These are phyloP conservation scores for Ailanthus altissimus DNA, from an alignment of 345 rosid genomes.

Conservation along the genomic window DNA sequence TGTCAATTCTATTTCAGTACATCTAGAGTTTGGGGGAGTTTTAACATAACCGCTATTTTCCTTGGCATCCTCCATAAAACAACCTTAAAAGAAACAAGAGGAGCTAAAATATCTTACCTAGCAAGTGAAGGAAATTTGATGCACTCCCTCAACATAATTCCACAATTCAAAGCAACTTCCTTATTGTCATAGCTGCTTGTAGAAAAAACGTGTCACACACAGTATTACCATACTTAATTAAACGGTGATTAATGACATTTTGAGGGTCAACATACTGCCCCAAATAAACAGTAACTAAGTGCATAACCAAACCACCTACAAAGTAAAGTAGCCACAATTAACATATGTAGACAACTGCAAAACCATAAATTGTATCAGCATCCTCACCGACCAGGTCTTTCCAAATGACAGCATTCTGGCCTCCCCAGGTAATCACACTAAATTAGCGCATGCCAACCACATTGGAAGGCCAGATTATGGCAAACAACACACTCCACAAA, in stretches of 20 bases:
- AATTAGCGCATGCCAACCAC: background rate
- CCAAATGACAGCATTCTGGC: slow-evolving; percentile 3
- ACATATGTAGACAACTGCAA: slow-evolving; percentile 5
- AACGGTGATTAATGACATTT: background rate
- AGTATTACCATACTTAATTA: slow-evolving; percentile 1
- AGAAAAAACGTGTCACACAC: slow-evolving; percentile 15
- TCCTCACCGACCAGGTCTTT: background rate
- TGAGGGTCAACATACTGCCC: background rate
- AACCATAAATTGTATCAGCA: background rate
- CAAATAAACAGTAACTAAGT: background rate
- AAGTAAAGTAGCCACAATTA: background rate
- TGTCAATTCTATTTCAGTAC: background rate
- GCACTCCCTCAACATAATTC: slow-evolving; percentile 96
- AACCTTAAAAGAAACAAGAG: slow-evolving; percentile 25
- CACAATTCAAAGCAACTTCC: slow-evolving; percentile 88
- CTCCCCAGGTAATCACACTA: background rate
- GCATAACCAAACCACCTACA: background rate
- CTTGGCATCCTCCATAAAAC: slow-evolving; percentile 4
- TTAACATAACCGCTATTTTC: background rate
- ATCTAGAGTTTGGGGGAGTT: background rate
- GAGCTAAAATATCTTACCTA: slow-evolving; percentile 59
- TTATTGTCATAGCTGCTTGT: slow-evolving; percentile 88
- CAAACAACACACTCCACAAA: background rate
- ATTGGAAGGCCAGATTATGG: background rate
- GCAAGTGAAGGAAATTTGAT: slow-evolving; percentile 89